Evolutionary conservation across 2,329 filamentous ascomycete genomes (phyloP), one percentile per base, ranked within the genome.

Genomic region (Blastomyces parvus): DNA sequence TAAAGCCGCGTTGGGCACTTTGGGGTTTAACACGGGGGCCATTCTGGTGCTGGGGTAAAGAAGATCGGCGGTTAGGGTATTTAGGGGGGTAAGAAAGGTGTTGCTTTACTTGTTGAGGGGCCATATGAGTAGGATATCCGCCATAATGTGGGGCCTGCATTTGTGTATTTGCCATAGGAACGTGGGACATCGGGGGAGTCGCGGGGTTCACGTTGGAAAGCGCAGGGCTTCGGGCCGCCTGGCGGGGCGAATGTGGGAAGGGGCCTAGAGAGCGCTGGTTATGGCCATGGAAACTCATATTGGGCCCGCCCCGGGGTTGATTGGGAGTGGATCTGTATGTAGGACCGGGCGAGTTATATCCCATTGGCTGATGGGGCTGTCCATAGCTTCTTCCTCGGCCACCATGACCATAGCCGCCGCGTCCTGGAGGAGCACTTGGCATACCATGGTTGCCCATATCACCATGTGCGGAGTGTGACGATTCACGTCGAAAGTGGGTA

Each of bases 401-500:
- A 68, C 80, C 80, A 70, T 80, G 78, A 60, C 76, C 78, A 71
- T 79, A 84, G 65, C 80, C 79, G 67, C 83, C 82, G 67, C 85
- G 82, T 64, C 81, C 81, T 58, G 80, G 77, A 64, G 80, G 77
- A 64, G 80, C 81, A 67, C 78, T 76, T 65, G 76, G 79, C 74
- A 80, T 77, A 70, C 77, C 79, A 67, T 84, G 83, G 73, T 83
- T 86, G 74, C 82, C 84, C 76, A 87, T 84, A 67, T 92, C 88
- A 73, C 85, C 86, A 75, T 93, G 89, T 67, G 86, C 83, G 27
- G 90, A 95, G 72, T 94, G 91, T 46, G 88, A 88, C 38, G 93
- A 97, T 74, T 93, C 89, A 69, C 91, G 88, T 71, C 93, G 88
- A 70, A 90, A 84, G 77, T 97, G 92, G 67, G 83, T 84, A n/a